Evolutionary conservation across 2,329 filamentous ascomycete species (phyloP).

Genomic region (Aurifilum marmelostoma): DNA sequence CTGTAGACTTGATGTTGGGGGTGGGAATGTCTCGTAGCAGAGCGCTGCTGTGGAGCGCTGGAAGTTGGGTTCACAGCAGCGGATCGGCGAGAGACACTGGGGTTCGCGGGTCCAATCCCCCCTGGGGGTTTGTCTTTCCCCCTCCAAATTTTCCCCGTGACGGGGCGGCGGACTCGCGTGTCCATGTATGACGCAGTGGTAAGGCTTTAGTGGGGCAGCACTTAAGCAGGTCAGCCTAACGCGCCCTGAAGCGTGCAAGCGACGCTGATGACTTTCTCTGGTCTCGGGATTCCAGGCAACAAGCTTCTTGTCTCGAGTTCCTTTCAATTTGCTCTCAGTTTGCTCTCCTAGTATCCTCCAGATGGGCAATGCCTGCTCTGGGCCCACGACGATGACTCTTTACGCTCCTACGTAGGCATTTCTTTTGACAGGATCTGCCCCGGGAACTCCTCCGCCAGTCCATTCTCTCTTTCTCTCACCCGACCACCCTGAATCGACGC

Average conservation of each 20-base stretch:
- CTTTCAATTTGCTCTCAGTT: neutral
- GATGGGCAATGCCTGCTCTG: neutral
- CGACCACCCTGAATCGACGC: constrained; percentile 21
- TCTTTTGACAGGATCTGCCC: neutral
- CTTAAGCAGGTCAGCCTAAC: neutral
- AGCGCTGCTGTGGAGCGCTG: neutral
- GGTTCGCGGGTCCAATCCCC: too few species aligned
- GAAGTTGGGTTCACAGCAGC: neutral
- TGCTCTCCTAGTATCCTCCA: neutral
- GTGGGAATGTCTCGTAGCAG: neutral
- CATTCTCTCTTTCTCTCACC: neutral
- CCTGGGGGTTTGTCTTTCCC: neutral
- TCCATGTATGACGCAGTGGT: constrained; percentile 27
- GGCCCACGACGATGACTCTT: neutral
- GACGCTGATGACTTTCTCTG: neutral
- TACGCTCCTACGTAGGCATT: neutral
- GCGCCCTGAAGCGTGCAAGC: neutral
- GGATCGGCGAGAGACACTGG: neutral
- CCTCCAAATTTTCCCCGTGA: constrained; percentile 21
- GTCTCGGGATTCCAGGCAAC: neutral
- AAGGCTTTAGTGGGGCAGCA: constrained; percentile 2
- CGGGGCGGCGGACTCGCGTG: constrained; percentile 29
- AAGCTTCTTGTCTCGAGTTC: neutral
- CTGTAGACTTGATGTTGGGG: neutral
- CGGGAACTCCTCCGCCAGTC: neutral